Conservation (phyloP, 257 asterid genomes). For the Solanum piurae region DNA sequence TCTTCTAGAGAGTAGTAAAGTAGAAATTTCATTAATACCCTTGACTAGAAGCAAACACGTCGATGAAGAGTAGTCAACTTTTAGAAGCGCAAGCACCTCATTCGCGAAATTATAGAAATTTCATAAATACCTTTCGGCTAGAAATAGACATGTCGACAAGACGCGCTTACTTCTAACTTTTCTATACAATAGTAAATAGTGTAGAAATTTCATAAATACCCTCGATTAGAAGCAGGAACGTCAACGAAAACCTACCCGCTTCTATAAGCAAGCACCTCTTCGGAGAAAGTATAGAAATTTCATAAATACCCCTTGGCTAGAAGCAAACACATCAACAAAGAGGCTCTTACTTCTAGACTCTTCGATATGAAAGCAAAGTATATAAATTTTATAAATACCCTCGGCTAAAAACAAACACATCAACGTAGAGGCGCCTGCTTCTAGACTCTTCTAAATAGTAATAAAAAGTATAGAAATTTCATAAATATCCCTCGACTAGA, state of each 20-base stretch:
- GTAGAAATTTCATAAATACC: too few species aligned
- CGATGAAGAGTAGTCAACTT: too few species aligned
- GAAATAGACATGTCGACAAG: too few species aligned
- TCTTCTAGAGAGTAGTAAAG: not conserved
- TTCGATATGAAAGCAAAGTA: not conserved
- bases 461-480: not conserved
- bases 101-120: not conserved
- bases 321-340: not conserved
- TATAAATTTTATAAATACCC: not conserved
- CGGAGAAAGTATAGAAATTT: not conserved
- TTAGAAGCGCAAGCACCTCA: not conserved
- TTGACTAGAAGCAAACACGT: not conserved
- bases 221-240: not conserved
- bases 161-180: too few species aligned
- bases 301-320: not conserved
- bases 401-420: fast-evolving
- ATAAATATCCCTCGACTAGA: not conserved
- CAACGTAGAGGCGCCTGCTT: not conserved
- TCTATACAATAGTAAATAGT: too few species aligned
- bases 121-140: not conserved
- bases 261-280: not conserved
- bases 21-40: not conserved
- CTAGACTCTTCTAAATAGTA: not conserved
- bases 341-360: too few species aligned
- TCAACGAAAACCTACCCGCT: not conserved